A percentile compares a stretch with the other conserved stretches of the same genome.
These are phyloP conservation scores for Aspergillus niger DNA, from an alignment of 2,329 filamentous ascomycete genomes.

Conservation along the genomic window DNA sequence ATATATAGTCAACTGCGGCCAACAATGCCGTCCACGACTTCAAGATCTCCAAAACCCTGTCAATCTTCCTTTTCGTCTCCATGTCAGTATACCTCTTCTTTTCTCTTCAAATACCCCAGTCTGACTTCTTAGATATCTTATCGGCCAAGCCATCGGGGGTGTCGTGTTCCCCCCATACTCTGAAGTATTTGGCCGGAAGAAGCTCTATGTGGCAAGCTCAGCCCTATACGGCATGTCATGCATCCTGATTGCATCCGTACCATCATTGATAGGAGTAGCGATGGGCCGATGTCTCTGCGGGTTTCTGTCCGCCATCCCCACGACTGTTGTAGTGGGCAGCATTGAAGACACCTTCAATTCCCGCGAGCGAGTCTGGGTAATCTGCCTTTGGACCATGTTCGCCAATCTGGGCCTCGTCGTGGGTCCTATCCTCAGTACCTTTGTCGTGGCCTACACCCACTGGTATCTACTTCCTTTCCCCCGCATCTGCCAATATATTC, in stretches of 20 bases:
- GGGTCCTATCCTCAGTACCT: slow-evolving; percentile 49
- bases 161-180: slow-evolving; percentile 41
- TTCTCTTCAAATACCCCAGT: background rate
- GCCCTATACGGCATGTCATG: slow-evolving; percentile 34
- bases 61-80: slow-evolving; percentile 36
- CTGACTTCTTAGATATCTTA: slow-evolving; percentile 31
- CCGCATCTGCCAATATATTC: background rate
- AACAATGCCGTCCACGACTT: slow-evolving; percentile 31
- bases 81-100: slow-evolving; percentile 7
- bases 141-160: slow-evolving; percentile 37
- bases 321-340: slow-evolving; percentile 51
- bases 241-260: slow-evolving; percentile 43
- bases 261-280: slow-evolving; percentile 40
- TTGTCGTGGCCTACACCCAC: slow-evolving; percentile 40
- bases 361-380: slow-evolving; percentile 49
- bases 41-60: slow-evolving; percentile 25
- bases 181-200: slow-evolving; percentile 42
- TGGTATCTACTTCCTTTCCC: slow-evolving; percentile 33
- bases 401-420: slow-evolving; percentile 48
- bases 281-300: slow-evolving; percentile 49
- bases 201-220: slow-evolving; percentile 36
- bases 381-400: slow-evolving; percentile 49
- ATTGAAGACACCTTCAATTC: slow-evolving; percentile 55
- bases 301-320: slow-evolving; percentile 50
- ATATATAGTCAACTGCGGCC: slow-evolving; percentile 32